These are phyloP conservation scores for Protomyces macrosporus DNA, from an alignment of 1,139 yeast genomes.

Conservation along the genomic window DNA sequence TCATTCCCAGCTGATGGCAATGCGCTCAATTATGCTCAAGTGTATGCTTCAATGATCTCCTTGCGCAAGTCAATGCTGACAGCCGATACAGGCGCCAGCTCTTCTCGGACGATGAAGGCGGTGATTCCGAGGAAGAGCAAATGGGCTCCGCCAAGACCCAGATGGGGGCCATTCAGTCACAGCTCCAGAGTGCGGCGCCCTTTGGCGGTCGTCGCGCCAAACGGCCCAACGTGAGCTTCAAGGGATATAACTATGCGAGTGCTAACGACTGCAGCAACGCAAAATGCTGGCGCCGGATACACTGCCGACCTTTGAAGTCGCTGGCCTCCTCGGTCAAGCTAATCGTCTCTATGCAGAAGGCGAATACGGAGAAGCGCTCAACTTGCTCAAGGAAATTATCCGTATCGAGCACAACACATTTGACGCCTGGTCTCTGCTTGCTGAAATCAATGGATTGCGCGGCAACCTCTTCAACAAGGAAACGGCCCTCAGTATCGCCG, in stretches of 20 bases:
- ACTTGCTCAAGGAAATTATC: constrained; percentile 66
- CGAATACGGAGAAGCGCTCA: constrained; percentile 62
- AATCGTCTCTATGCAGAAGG: constrained; percentile 70
- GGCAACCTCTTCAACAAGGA: constrained; percentile 69
- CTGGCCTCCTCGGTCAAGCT: constrained; percentile 60
- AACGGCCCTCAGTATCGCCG: constrained; percentile 76
- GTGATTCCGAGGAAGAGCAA: not conserved
- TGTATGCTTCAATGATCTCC: no score
- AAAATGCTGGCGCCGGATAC: constrained; percentile 8
- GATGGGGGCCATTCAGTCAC: not conserved
- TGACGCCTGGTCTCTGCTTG: constrained; percentile 78
- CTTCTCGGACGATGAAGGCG: not conserved
- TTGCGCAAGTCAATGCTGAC: no score
- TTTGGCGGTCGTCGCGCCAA: not conserved
- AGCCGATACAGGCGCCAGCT: not conserved
- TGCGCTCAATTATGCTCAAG: no score
- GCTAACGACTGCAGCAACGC: not conserved
- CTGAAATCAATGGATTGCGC: constrained; percentile 69
- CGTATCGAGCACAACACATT: constrained; percentile 69
- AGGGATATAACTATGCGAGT: no score
- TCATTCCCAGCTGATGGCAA: no score
- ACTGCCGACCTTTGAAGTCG: constrained; percentile 61
- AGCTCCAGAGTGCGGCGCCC: not conserved
- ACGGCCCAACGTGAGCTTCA: not conserved
- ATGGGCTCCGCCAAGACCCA: not conserved